Conservation (phyloP, 768 basidiomycete species). For the Zangia roseola region DNA sequence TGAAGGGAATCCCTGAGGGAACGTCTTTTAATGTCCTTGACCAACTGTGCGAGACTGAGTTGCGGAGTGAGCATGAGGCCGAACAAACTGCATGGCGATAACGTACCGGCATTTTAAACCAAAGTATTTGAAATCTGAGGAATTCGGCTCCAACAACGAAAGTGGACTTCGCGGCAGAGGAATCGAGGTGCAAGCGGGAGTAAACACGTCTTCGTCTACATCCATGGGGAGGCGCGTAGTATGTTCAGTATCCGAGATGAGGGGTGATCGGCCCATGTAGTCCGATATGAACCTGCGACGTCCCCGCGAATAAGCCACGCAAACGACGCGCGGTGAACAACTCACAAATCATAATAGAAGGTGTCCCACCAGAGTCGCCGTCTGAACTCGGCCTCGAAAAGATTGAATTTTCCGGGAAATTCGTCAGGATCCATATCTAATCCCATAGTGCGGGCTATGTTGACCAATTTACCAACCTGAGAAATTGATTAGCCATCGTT, state of each 20-base stretch:
- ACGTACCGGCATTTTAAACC: conserved; percentile 60
- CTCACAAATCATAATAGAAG: conserved; percentile 74
- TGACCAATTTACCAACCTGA: conserved; percentile 70
- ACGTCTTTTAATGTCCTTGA: conserved; percentile 59
- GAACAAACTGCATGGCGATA: not conserved
- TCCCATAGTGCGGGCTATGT: conserved; percentile 61
- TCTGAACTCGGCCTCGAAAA: conserved; percentile 52
- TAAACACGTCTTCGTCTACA: conserved; percentile 55
- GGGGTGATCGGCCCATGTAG: conserved; percentile 59
- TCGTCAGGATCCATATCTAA: conserved; percentile 60
- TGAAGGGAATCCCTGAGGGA: conserved; percentile 40
- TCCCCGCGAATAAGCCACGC: conserved; percentile 12
- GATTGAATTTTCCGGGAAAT: conserved; percentile 42
- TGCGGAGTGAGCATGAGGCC: conserved; percentile 3
- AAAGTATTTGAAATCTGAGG: conserved; percentile 46
- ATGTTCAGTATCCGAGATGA: conserved; percentile 54
- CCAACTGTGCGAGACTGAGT: conserved; percentile 56
- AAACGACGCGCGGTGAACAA: conserved; percentile 14
- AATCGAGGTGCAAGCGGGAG: conserved; percentile 42
- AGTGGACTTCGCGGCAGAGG: conserved; percentile 37
- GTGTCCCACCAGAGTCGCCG: conserved; percentile 78
- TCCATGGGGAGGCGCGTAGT: conserved; percentile 56
- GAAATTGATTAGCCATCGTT: conserved; percentile 19
- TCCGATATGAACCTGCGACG: conserved; percentile 64
- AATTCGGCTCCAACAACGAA: conserved; percentile 26